These are phyloP conservation scores for Elongisporangium anandrum DNA, from an alignment of 352 stramenopile species.

Conservation along the genomic window DNA sequence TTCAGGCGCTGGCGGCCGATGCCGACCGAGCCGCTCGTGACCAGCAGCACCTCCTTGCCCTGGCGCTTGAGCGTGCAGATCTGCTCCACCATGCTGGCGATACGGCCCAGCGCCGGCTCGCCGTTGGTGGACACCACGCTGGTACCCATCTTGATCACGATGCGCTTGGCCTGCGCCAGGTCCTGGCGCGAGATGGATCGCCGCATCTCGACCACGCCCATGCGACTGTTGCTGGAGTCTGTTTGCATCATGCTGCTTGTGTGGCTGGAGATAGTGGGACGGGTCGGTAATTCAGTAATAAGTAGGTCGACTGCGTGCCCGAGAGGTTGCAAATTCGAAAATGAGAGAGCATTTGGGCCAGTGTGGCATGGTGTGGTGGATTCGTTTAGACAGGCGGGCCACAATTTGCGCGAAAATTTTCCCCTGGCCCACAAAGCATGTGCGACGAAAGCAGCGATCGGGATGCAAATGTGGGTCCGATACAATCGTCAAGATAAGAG, in stretches of 20 bases:
- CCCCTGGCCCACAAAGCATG: too few species aligned
- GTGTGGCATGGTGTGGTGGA: too few species aligned
- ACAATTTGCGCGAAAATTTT: too few species aligned
- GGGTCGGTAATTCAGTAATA: background rate
- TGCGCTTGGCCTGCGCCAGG: conserved; percentile 77
- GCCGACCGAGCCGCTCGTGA: conserved; percentile 90
- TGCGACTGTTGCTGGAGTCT: conserved; percentile 38
- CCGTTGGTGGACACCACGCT: conserved; percentile 93
- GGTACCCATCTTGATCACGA: conserved; percentile 96
- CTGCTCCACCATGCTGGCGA: conserved; percentile 91
- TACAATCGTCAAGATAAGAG: too few species aligned
- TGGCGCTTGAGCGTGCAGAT: conserved; percentile 91
- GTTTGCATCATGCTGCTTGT: conserved; percentile 37
- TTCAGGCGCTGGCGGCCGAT: conserved; percentile 93
- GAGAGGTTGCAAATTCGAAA: conserved; percentile 12
- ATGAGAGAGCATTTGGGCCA: conserved; percentile 9
- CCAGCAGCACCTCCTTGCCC: conserved; percentile 87
- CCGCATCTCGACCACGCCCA: conserved; percentile 27
- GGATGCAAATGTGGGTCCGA: too few species aligned
- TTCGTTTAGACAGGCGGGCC: too few species aligned
- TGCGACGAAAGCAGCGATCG: too few species aligned
- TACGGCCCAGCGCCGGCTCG: conserved; percentile 87
- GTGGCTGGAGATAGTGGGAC: background rate
- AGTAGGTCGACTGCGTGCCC: conserved; percentile 1
- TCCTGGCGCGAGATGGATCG: conserved; percentile 61